Percentiles rank a stretch among this genome's conserved stretches.
Evolutionary conservation across 179 eudicot species (phyloP).

Genomic region (Dionaea muscipula): DNA sequence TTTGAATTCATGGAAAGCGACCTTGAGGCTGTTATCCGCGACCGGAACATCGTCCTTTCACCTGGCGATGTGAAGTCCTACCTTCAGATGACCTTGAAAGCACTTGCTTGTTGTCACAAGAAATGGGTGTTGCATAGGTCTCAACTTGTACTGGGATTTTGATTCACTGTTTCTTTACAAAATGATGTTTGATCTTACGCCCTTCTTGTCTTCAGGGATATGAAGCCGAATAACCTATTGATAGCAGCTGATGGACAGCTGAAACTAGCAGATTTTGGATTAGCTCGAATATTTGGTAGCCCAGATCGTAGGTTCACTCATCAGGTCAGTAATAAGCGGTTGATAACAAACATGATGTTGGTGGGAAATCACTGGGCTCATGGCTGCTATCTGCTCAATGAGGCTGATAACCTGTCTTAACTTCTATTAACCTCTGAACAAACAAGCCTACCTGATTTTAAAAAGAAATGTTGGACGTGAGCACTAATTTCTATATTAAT

Average conservation of each 20-base stretch:
- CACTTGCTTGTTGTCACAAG: constrained; percentile 80
- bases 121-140: constrained; percentile 98
- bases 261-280: constrained; percentile 86
- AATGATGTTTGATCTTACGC: constrained; percentile 6
- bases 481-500: neutral
- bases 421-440: too few species aligned
- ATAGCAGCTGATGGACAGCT: constrained; percentile 78
- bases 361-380: neutral
- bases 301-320: constrained; percentile 85
- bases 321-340: constrained; percentile 39
- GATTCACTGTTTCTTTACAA: constrained; percentile 1
- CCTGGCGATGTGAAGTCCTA: constrained; percentile 83
- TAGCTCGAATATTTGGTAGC: constrained; percentile 92
- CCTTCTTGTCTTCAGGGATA: constrained; percentile 44
- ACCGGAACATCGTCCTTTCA: constrained; percentile 83
- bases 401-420: neutral
- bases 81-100: constrained; percentile 84
- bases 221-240: constrained; percentile 91
- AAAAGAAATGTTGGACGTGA: too few species aligned
- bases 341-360: neutral
- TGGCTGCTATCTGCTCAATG: neutral
- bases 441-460: too few species aligned
- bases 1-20: constrained; percentile 98
- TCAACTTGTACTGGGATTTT: neutral
- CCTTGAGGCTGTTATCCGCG: constrained; percentile 93